Base-by-base conservation (phyloP, 2,329 filamentous ascomycete genomes). In the Fusarium paranaense region DNA sequence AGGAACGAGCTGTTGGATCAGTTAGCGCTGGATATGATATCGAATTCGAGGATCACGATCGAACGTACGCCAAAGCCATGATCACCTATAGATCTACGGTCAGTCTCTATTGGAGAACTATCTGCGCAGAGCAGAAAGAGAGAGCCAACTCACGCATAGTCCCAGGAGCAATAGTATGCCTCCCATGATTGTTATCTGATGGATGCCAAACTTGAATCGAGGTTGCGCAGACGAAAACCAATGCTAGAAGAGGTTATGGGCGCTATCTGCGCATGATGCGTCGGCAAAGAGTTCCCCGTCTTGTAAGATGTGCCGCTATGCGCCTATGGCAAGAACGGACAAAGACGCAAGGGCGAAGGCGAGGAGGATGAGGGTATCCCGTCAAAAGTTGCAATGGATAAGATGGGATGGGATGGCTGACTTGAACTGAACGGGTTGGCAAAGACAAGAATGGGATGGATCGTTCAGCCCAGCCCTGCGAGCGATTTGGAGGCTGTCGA, bases 1-100 rank as follows among this genome's bases (percentile, higher is more conserved):
- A 98, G 89, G 82, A 98, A 98, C 68, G 97, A 98, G 79, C 96
- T 98, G 81, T 76, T 65, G 25, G 52, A 67, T 56, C 47, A 65
- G 70, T 78, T 66, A 78, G 77, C 54, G 45, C 57, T 37, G 10
- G 63, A 77, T 69, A 42, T 47, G 47, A 22, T 42, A 45, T 38
- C 50, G 78, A 69, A 52, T 40, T 65, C 64, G 50, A 50, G 33
- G 35, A 35, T 66, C 61, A 42, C 33, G 60, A 62, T 68, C 54
- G 71, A 61, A 85, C 87, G 71, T 87, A 90, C 89, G 88, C 87
- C 79, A 90, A 76, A 70, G 89, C 88, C 89, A 90, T 90, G 71
- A 90, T 85, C 80, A 87, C 83, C 87, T 89, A 30, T 20, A 67
- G 63, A 60, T 66, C 38, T 22, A 47, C 68, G 64, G 73, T 80